These are phyloP conservation scores for Phaseolus coccineus DNA, from an alignment of 331 rosid genomes.

Conservation along the genomic window DNA sequence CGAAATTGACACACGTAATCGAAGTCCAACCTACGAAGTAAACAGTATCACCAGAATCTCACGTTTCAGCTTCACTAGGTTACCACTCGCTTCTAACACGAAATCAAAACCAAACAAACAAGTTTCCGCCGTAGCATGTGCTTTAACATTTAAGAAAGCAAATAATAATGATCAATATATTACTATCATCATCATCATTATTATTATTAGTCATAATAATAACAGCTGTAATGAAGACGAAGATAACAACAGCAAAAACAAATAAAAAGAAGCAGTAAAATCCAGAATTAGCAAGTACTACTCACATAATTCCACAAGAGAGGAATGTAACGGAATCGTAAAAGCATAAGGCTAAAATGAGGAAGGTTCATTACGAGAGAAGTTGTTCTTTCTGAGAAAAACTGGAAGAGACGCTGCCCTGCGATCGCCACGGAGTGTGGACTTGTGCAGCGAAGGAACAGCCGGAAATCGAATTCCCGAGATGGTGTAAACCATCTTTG, in stretches of 20 bases:
- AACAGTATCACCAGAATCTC: constrained; percentile 32
- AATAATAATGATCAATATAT: not conserved
- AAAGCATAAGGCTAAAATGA: constrained; percentile 24
- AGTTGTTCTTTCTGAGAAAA: constrained; percentile 48
- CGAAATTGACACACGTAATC: constrained; percentile 14
- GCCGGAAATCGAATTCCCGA: constrained; percentile 76
- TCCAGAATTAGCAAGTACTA: constrained; percentile 35
- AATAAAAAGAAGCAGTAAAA: not conserved
- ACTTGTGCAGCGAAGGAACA: constrained; percentile 52
- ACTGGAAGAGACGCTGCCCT: constrained; percentile 50
- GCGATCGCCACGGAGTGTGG: constrained; percentile 54
- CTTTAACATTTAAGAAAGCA: not conserved
- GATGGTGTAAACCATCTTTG: constrained; percentile 71
- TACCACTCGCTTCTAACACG: not conserved
- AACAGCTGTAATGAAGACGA: not conserved
- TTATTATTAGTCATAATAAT: not conserved
- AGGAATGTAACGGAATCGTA: not conserved
- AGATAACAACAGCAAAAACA: not conserved
- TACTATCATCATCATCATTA: not conserved
- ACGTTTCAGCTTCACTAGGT: constrained; percentile 16
- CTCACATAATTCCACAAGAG: not conserved
- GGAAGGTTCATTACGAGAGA: constrained; percentile 57
- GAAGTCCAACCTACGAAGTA: constrained; percentile 4
- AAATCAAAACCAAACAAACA: constrained; percentile 32
- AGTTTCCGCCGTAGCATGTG: constrained; percentile 31